Evolutionary conservation across 352 stramenopile genomes (phyloP), one percentile per base, ranked within the genome.

Genomic region (Globisporangium viniferum): DNA sequence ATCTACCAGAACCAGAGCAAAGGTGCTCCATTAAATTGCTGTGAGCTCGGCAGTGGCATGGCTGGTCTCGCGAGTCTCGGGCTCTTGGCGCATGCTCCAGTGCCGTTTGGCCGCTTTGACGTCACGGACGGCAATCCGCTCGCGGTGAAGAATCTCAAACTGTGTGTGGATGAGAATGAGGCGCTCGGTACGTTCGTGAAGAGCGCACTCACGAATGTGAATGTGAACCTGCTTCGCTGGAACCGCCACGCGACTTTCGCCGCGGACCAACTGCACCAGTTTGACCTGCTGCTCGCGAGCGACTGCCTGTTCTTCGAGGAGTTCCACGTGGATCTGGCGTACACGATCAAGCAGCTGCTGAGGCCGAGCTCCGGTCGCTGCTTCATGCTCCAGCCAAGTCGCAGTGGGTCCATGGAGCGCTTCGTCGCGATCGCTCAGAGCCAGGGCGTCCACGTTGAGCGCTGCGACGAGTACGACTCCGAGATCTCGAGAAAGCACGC

Each of bases 301-400:
- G 88, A 96, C 69, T 96, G 88, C 62, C 72, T 96, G 1, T 96
- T 96, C 73, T 96, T 96, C 61, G 85, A 94, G 74, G 80, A 88
- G 1, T 96, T 94, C 71, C 86, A 96, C 71, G 69, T 84, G 54
- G 88, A 96, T 62, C 72, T 96, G 27, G 79, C 73, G 15, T 71
- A 82, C 60, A 92, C 82, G 0, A 84, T 95, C 73, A 74, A 82
- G n/a, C 66, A 69, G 59, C 72, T 95, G 7, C 55, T 94, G 41
- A 67, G 70, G 7, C 78, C 67, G 0, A 20, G 22, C 3, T 84
- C 74, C 0, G 86, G 86, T 6, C 73, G 71, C 14, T 93, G 84
- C 60, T 76, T 88, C n/a, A 74, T 95, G 22, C 62, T 95, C 41
- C 88, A 95, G 69, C 88, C 88, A 18, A 89, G 77, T 54, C 84